Evolutionary conservation across 306 rosid species (phyloP), one percentile per base, ranked within the genome.

Genomic region (Oemleria cerasiformis): DNA sequence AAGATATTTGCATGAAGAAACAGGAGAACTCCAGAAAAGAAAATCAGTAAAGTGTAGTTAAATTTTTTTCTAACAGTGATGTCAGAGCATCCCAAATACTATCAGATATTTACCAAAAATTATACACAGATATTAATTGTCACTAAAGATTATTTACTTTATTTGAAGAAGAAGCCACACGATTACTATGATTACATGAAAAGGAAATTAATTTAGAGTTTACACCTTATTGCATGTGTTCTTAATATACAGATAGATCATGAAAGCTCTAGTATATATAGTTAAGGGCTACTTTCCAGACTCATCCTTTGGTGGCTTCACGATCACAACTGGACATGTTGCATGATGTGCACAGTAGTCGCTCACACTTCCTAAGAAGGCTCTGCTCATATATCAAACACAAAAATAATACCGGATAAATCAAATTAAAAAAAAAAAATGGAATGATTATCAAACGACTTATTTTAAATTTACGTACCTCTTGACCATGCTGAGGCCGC

Each of bases 281-380:
- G n/a, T 14, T 20, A 8, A 21, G 38, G 4, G 0, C 39, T 21
- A 11, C 16, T 60, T 5, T 14, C 30, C 14, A 7, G 8, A 47
- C 38, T 56, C 42, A 51, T 83, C 85, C 75, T 70, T 74, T 5
- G 84, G 83, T 21, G 92, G 90, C 73, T 83, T 90, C 61, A 88
- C 96, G 39, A 90, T 88, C 9, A 90, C 82, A 49, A 83, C 44
- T 1, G 90, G 88, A 50, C 80, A 73, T 36, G 62, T 77, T 41
- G 86, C 88, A 75, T 88, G 87, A 75, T 86, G 96, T 51, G 86
- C 90, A 73, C 96, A 90, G 43, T 86, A 78, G 71, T 90, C 93
- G 12, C 96, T 90, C 49, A 88, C 92, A 72, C 96, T 88, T 65
- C 96, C 96, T 9, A 90, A 8, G 51, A 69, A 54, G 9, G 64